Evolutionary conservation across 208 protist genomes (phyloP).

Genomic region (Leptomonas pyrrhocoris): DNA sequence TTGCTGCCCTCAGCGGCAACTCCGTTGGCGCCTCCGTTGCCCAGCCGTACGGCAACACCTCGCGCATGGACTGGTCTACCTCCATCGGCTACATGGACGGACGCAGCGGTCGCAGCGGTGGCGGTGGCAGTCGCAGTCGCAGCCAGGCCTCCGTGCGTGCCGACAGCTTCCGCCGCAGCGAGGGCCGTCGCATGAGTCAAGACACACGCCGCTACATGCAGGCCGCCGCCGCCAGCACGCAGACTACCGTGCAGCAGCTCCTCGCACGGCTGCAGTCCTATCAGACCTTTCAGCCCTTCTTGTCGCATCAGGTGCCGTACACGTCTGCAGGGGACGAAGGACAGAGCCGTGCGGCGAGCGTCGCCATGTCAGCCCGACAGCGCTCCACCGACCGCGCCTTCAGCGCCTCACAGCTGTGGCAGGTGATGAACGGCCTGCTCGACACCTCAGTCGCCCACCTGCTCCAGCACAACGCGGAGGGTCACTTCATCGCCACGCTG

Average conservation of each 20-base stretch:
- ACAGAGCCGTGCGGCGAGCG: not conserved
- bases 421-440: slow-evolving; percentile 49
- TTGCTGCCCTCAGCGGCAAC: slow-evolving; percentile 6
- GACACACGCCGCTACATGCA: slow-evolving; percentile 43
- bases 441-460: slow-evolving; percentile 37
- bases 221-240: slow-evolving; percentile 36
- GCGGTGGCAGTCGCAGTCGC: slow-evolving; percentile 10
- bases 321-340: not conserved
- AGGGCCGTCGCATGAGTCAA: slow-evolving; percentile 25
- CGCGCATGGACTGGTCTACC: slow-evolving; percentile 11
- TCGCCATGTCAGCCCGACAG: not conserved
- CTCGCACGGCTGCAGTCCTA: slow-evolving; percentile 60
- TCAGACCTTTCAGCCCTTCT: slow-evolving; percentile 61
- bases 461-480: slow-evolving; percentile 53
- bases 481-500: slow-evolving; percentile 46
- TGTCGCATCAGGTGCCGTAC: slow-evolving; percentile 35
- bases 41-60: not conserved
- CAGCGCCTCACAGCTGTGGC: slow-evolving; percentile 29
- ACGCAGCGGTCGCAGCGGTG: not conserved
- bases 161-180: slow-evolving; percentile 32
- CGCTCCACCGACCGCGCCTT: slow-evolving; percentile 12
- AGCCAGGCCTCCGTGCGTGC: slow-evolving; percentile 5
- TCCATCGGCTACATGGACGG: slow-evolving; percentile 1
- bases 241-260: slow-evolving; percentile 49
- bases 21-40: not conserved